phyloP scores from a whole-genome alignment of 2,329 filamentous ascomycete species.

The Fragosphaeria purpurea region DNA sequence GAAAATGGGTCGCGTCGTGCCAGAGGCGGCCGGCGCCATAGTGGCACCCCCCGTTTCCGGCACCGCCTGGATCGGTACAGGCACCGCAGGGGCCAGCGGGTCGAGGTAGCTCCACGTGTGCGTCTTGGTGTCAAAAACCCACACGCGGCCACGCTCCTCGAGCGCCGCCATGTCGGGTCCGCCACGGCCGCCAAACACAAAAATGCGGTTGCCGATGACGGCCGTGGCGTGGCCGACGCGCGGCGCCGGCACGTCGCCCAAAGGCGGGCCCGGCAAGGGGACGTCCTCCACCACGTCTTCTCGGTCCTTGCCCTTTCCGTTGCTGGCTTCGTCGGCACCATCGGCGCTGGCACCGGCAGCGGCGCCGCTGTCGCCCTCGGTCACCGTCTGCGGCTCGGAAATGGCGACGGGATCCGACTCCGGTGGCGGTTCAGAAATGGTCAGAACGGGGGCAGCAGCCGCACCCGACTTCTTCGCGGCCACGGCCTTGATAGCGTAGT shows the following conservation, averaged over 20 bases:
- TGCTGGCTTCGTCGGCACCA: slow-evolving; percentile 19
- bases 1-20: slow-evolving; percentile 22
- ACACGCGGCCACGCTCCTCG: slow-evolving; percentile 64
- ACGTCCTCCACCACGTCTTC: slow-evolving; percentile 6
- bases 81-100: slow-evolving; percentile 38
- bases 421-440: slow-evolving; percentile 11
- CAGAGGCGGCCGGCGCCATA: slow-evolving; percentile 6
- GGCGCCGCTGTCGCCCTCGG: not conserved
- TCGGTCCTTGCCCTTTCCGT: slow-evolving; percentile 6
- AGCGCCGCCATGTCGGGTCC: slow-evolving; percentile 58
- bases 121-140: slow-evolving; percentile 61
- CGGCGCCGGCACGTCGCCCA: slow-evolving; percentile 47
- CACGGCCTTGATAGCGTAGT: slow-evolving; percentile 44
- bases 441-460: slow-evolving; percentile 18
- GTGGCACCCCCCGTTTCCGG: slow-evolving; percentile 7
- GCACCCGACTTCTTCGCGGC: slow-evolving; percentile 6
- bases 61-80: slow-evolving; percentile 17
- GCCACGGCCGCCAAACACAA: slow-evolving; percentile 72
- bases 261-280: slow-evolving; percentile 21
- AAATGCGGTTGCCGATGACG: slow-evolving; percentile 59
- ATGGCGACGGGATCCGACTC: slow-evolving; percentile 12
- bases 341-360: slow-evolving; percentile 16
- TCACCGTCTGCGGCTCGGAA: slow-evolving; percentile 8
- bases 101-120: slow-evolving; percentile 55
- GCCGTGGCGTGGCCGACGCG: slow-evolving; percentile 66